Base-by-base conservation (phyloP, 2,329 filamentous ascomycete species). In the Aspergillus brasiliensis region DNA sequence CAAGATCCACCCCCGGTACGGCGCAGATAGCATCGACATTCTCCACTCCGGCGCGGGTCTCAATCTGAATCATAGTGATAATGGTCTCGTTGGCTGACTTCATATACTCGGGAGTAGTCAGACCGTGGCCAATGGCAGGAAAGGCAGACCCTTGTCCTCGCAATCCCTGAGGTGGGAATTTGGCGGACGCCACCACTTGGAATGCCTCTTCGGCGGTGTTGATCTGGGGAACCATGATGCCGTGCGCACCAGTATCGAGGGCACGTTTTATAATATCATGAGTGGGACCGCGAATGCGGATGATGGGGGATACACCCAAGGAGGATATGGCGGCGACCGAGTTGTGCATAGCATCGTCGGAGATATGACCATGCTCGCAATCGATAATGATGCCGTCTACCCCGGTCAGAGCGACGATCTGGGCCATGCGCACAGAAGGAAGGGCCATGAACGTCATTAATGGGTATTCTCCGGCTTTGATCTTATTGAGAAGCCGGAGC, bases 341-440 rank as follows among this genome's bases (percentile, higher is more conserved):
- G 46, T 67, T 69, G 55, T 71, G 69, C 69, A 71, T 71, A 1
- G 67, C 54, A 48, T 71, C 69, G 40, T 71, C 69, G n/a, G 65
- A 56, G 38, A 71, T 71, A 28, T 71, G 66, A 2, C 69, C 69
- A 25, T 71, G 69, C 21, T 71, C 69, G 31, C 64, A 67, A 51
- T 71, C 68, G 19, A 44, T 78, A 8, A 91, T 84, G 82, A 88
- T 90, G n/a, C 66, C 68, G 69, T 90, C 88, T 1, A 88, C 81
- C 1, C 86, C 88, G 2, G 82, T 83, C n/a, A 85, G 78, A 1
- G 88, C 87, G 51, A 91, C 77, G 17, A 83, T 78, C 59, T 84
- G 82, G 34, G 82, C 81, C 60, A 73, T 70, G 42, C 82, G 78
- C 0, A 82, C 72, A 0, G 79, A 81, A 2, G 79, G 79, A 8